Evolutionary conservation across 2,329 filamentous ascomycete species (phyloP).

Genomic region (Ascochyta fabae): DNA sequence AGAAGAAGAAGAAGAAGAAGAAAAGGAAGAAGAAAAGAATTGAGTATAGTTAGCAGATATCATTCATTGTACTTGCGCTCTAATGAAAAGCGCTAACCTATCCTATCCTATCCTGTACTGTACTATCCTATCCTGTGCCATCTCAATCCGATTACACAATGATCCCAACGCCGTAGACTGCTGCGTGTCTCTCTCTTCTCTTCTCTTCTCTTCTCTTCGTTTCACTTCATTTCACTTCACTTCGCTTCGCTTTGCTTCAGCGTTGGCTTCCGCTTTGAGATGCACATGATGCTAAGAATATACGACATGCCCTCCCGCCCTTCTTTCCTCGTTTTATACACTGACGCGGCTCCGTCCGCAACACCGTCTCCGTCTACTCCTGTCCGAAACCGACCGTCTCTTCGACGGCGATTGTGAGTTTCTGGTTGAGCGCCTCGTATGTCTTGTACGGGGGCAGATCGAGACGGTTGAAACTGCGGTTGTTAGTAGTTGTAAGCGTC

Average conservation of each 20-base stretch:
- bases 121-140: too few relatives aligned
- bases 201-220: neutral
- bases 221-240: neutral
- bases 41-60: too few relatives aligned
- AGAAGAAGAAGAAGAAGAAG: too few relatives aligned
- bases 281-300: neutral
- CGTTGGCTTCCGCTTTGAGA: neutral
- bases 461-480: conserved; percentile 87
- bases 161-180: neutral
- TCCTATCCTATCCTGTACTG: too few relatives aligned
- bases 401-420: conserved; percentile 95
- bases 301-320: neutral
- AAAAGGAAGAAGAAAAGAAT: too few relatives aligned
- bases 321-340: conserved; percentile 7
- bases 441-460: conserved; percentile 94
- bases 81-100: conserved; percentile 5
- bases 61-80: neutral
- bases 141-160: neutral
- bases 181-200: too few relatives aligned
- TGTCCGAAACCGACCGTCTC: conserved; percentile 99
- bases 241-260: neutral
- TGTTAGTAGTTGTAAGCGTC: neutral
- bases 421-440: conserved; percentile 82
- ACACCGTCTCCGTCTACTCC: conserved; percentile 63
- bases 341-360: neutral